Percentiles rank a stretch among this genome's conserved stretches.
phyloP scores from a whole-genome alignment of 352 stramenopile genomes.

The Globisporangium parvum region DNA sequence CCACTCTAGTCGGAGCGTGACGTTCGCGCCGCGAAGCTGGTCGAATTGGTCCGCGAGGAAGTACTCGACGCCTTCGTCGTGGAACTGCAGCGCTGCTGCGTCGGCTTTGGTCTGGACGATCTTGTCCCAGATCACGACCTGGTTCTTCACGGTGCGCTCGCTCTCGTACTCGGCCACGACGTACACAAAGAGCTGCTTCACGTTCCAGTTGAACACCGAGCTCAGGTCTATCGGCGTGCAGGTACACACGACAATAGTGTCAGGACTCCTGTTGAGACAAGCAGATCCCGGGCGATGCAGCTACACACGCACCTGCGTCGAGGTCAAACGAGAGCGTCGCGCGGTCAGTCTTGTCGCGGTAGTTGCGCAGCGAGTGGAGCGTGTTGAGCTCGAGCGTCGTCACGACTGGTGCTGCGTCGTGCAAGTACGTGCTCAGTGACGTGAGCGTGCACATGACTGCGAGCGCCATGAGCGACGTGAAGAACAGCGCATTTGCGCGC shows the following conservation, averaged over 20 bases:
- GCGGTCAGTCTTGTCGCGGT: constrained; percentile 72
- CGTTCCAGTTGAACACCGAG: constrained; percentile 89
- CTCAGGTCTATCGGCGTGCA: constrained; percentile 39
- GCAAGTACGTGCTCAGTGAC: constrained; percentile 61
- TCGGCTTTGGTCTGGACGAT: constrained; percentile 67
- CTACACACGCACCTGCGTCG: constrained; percentile 44
- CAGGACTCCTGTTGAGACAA: not conserved
- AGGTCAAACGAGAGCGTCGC: constrained; percentile 80
- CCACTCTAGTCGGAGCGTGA: constrained; percentile 79
- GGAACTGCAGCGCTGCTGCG: constrained; percentile 38
- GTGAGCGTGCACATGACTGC: constrained; percentile 71
- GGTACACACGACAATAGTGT: not conserved
- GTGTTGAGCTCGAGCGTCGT: constrained; percentile 52
- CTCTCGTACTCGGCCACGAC: constrained; percentile 77
- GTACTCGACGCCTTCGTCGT: constrained; percentile 76
- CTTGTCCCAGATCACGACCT: constrained; percentile 85
- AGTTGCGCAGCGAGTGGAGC: constrained; percentile 78
- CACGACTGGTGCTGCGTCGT: constrained; percentile 54
- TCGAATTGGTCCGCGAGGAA: constrained; percentile 76
- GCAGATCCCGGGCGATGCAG: not conserved
- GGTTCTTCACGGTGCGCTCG: constrained; percentile 54
- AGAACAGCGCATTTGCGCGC: constrained; percentile 78
- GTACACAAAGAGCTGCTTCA: constrained; percentile 89
- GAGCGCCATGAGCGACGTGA: constrained; percentile 71
- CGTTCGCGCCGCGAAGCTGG: constrained; percentile 68